Percentiles rank a stretch among this genome's conserved stretches.
phyloP scores from a whole-genome alignment of 768 basidiomycete genomes.

The Amanita pseudoporphyria region DNA sequence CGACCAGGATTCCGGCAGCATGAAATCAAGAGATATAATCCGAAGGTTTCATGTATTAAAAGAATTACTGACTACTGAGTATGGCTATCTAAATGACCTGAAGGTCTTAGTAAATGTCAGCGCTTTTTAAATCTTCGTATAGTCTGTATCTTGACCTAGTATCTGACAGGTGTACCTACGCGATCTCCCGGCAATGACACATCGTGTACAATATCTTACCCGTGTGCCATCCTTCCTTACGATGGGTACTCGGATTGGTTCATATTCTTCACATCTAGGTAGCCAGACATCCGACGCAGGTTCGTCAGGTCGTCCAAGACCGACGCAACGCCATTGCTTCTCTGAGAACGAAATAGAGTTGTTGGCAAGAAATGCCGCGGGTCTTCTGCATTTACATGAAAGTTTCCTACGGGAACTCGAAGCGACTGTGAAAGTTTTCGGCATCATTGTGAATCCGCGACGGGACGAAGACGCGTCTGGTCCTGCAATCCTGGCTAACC shows the following conservation, averaged over 20 bases:
- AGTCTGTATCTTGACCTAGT: background rate
- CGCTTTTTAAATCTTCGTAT: slow-evolving; percentile 6
- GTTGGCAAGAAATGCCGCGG: slow-evolving; percentile 58
- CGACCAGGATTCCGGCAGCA: background rate
- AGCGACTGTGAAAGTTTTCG: slow-evolving; percentile 38
- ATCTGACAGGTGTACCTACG: slow-evolving; percentile 52
- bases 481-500: slow-evolving; percentile 18
- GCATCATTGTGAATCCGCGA: slow-evolving; percentile 30
- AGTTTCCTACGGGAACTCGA: slow-evolving; percentile 49
- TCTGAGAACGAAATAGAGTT: slow-evolving; percentile 46
- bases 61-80: slow-evolving; percentile 81
- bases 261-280: slow-evolving; percentile 26
- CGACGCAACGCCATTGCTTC: slow-evolving; percentile 39
- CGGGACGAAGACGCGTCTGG: slow-evolving; percentile 11
- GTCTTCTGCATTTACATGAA: slow-evolving; percentile 62
- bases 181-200: slow-evolving; percentile 39
- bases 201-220: slow-evolving; percentile 26
- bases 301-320: slow-evolving; percentile 19
- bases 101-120: slow-evolving; percentile 66
- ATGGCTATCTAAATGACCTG: slow-evolving; percentile 72
- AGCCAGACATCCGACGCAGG: slow-evolving; percentile 14
- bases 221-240: slow-evolving; percentile 34
- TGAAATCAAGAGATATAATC: slow-evolving; percentile 33
- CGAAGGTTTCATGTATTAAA: slow-evolving; percentile 66
- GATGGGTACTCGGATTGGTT: slow-evolving; percentile 35